Base-by-base conservation (phyloP, 768 basidiomycete species). In the Mycena filopes region DNA sequence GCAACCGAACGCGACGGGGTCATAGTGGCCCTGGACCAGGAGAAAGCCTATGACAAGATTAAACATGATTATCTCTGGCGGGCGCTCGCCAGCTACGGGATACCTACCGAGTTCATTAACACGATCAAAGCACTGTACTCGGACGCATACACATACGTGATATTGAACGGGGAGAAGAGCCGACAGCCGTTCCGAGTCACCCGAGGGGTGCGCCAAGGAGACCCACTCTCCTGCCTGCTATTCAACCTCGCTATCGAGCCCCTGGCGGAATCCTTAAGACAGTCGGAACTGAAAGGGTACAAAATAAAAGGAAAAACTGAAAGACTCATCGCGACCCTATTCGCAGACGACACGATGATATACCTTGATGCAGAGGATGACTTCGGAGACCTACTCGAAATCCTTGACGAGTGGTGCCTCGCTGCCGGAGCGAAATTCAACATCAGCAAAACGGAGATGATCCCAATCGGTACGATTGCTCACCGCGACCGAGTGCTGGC, bases 401-500 rank as follows among this genome's bases (percentile, higher is more conserved):
- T 54, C 8, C 4, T 54, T n/a, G 7, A 40, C 4, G n/a, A 26
- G 0, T 71, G 70, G 70, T 71, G 65, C 28, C 0, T 3, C 0
- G 64, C 65, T 0, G 65, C 72, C 0, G 58, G 65, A 0, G 73
- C 68, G 0, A 73, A 71, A 12, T 74, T 75, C 2, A 75, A 75
- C 36, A 4, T 68, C 0, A 50, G 41, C 20, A 74, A 74, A n/a
- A 74, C 71, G 0, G 62, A 74, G 20, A 65, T 73, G 2, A 47
- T 71, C 0, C 74, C 71, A 0, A 72, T 79, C 0, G 77, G 79
- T 2, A 59, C 20, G 10, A 46, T 41, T 21, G 23, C 9, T 0
- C 60, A 65, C 48, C 20, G 67, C 3, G 23, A 53, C 7, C 7
- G 26, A 28, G 29, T 65, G 2, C n/a, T 65, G n/a, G 38, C 33